Base-by-base conservation (phyloP, 2,329 filamentous ascomycete species). In the Fusarium sororula region DNA sequence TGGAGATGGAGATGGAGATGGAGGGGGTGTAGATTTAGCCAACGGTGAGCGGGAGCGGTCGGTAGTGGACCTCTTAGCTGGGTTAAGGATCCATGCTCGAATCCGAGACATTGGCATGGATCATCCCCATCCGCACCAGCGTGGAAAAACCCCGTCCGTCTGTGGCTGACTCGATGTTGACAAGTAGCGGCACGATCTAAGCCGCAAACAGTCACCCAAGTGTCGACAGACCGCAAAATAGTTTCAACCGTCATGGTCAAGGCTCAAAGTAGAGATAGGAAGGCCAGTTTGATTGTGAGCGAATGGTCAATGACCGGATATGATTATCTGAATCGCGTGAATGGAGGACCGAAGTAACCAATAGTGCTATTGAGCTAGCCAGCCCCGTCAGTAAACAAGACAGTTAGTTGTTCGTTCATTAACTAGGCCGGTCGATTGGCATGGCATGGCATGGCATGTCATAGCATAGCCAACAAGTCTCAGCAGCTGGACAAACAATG, bases 11-110 rank as follows among this genome's bases (percentile, higher is more conserved):
- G 26, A 24, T 35, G 7, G 32, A 48, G 39, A 38, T 66, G 62
- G 47, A 45, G n/a, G 71, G 50, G 66, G 70, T 20, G 71, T 74
- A 18, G 7, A 17, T 63, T 35, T 73, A 73, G 71, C 71, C 71
- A 73, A 73, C 71, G 70, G 71, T 71, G 70, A 66, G 55, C 70
- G 70, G 70, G 70, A 73, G 56, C 70, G 66, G 70, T 66, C 70
- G 66, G 66, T 66, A 74, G 71, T 71, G 70, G 70, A 63, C 51
- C 56, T 70, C 44, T 38, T 63, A 55, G 66, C 66, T 58, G 66
- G 56, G 48, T 58, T 50, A 20, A 53, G 30, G 37, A 70, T 58
- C 70, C 70, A 66, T 70, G 70, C 59, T 45, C 44, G 35, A 56
- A 73, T 62, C 70, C 70, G 60, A 73, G 70, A 66, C 71, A 73